Evolutionary conservation across 345 rosid genomes (phyloP).

Genomic region (Gossypium arboreum): DNA sequence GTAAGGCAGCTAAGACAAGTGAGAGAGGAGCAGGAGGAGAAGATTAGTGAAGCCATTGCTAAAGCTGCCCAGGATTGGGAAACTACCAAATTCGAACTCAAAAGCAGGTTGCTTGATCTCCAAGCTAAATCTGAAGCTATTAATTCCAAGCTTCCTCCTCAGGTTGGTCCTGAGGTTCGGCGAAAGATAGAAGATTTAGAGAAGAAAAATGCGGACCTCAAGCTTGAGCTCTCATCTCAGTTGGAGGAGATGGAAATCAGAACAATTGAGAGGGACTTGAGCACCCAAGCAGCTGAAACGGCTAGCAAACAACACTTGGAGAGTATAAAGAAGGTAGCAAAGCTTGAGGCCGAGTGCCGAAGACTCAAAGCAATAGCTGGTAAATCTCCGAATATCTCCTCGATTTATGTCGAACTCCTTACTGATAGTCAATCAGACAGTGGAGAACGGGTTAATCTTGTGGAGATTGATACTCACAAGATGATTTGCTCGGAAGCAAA

Average conservation of each 20-base stretch:
- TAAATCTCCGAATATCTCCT: conserved; percentile 44
- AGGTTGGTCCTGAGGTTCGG: conserved; percentile 30
- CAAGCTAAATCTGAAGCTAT: conserved; percentile 34
- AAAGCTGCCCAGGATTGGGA: conserved; percentile 52
- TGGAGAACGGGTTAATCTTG: conserved; percentile 49
- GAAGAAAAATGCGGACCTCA: conserved; percentile 56
- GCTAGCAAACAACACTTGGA: conserved; percentile 89
- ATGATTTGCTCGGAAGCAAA: conserved; percentile 21
- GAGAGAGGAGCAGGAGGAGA: conserved; percentile 70
- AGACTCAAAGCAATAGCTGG: conserved; percentile 44
- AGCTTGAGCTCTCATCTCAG: conserved; percentile 50
- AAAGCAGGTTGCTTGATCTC: conserved; percentile 49
- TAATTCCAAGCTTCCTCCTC: conserved; percentile 19
- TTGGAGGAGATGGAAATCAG: conserved; percentile 75
- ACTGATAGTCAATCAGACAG: conserved; percentile 68
- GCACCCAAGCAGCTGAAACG: conserved; percentile 78
- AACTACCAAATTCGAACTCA: conserved; percentile 43
- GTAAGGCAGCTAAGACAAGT: conserved; percentile 86
- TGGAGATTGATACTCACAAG: conserved; percentile 37
- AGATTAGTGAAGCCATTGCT: conserved; percentile 48
- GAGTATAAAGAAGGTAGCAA: conserved; percentile 81
- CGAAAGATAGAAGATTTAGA: conserved; percentile 53
- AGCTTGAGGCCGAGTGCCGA: conserved; percentile 91
- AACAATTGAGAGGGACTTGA: conserved; percentile 76
- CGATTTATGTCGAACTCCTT: conserved; percentile 48